These are phyloP conservation scores for Aureoboletus auriporus DNA, from an alignment of 768 basidiomycete species.

Conservation along the genomic window DNA sequence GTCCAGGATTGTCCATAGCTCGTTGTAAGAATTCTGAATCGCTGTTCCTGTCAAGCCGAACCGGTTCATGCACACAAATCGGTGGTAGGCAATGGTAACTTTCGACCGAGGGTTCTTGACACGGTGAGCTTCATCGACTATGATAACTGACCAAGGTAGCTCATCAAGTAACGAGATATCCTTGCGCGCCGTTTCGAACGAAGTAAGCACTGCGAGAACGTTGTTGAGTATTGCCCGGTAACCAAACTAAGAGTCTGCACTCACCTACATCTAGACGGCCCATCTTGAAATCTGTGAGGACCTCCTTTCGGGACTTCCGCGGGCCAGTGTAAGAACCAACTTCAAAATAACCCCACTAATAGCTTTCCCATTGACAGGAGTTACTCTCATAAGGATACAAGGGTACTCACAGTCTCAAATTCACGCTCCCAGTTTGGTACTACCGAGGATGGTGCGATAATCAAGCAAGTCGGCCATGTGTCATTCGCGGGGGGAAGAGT, in stretches of 20 bases:
- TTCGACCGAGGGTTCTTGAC: slow-evolving; percentile 76
- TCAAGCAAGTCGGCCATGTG: slow-evolving; percentile 83
- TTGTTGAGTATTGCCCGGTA: neutral
- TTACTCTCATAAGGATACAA: neutral
- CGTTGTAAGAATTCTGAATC: slow-evolving; percentile 85
- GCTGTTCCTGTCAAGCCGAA: slow-evolving; percentile 87
- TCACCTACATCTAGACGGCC: slow-evolving; percentile 82
- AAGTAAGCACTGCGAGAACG: slow-evolving; percentile 61
- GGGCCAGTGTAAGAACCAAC: slow-evolving; percentile 65
- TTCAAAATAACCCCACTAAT: slow-evolving; percentile 93
- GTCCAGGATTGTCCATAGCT: slow-evolving; percentile 89
- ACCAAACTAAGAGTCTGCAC: slow-evolving; percentile 23
- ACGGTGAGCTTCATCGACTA: slow-evolving; percentile 88
- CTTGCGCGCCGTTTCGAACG: slow-evolving; percentile 69
- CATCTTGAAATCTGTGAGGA: slow-evolving; percentile 68
- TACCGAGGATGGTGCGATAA: slow-evolving; percentile 83
- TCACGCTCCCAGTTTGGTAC: slow-evolving; percentile 89
- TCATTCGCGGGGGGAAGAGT: slow-evolving; percentile 62
- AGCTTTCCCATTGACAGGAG: neutral
- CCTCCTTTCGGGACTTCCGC: slow-evolving; percentile 47
- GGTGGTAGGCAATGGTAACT: slow-evolving; percentile 65
- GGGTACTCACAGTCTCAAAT: slow-evolving; percentile 60
- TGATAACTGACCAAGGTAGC: slow-evolving; percentile 66
- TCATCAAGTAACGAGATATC: slow-evolving; percentile 68
- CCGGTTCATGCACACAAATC: slow-evolving; percentile 60